A percentile compares a stretch with the other conserved stretches of the same genome.
These are phyloP conservation scores for Tuber microsphaerosporum DNA, from an alignment of 495 filamentous ascomycete genomes.

Conservation along the genomic window DNA sequence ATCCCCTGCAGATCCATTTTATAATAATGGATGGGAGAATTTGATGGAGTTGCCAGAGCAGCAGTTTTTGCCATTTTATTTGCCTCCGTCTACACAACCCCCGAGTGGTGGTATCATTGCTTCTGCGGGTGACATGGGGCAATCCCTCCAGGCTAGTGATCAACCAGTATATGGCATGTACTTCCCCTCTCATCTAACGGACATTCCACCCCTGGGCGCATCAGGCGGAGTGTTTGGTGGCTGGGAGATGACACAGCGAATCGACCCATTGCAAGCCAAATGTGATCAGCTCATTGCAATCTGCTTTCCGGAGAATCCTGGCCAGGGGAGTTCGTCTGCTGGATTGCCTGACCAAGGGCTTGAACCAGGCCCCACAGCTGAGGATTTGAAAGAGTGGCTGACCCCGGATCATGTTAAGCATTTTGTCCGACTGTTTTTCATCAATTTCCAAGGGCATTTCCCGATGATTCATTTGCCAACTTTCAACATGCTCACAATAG, in stretches of 20 bases:
- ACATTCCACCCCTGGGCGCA: neutral
- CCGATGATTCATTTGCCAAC: constrained; percentile 63
- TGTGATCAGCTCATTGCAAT: constrained; percentile 51
- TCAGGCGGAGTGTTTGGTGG: neutral
- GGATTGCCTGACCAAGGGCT: constrained; percentile 29
- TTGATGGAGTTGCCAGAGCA: neutral
- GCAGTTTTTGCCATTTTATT: constrained; percentile 4
- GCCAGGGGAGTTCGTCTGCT: constrained; percentile 27
- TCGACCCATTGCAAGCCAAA: constrained; percentile 50
- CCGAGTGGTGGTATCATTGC: neutral
- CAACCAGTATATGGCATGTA: neutral
- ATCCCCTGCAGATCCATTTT: neutral
- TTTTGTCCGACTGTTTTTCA: constrained; percentile 54
- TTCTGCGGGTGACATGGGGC: neutral
- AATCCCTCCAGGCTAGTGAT: neutral
- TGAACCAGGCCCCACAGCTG: constrained; percentile 38
- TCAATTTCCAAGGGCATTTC: constrained; percentile 60
- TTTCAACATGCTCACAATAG: constrained; percentile 55
- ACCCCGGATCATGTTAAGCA: constrained; percentile 55
- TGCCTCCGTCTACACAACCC: neutral
- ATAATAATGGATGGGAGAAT: neutral
- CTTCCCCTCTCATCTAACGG: neutral
- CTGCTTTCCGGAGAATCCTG: constrained; percentile 49
- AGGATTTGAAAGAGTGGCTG: constrained; percentile 47
- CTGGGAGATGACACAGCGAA: constrained; percentile 17